Evolutionary conservation across 2,329 filamentous ascomycete genomes (phyloP), one percentile per base, ranked within the genome.

Genomic region (Thelonectria discophora): DNA sequence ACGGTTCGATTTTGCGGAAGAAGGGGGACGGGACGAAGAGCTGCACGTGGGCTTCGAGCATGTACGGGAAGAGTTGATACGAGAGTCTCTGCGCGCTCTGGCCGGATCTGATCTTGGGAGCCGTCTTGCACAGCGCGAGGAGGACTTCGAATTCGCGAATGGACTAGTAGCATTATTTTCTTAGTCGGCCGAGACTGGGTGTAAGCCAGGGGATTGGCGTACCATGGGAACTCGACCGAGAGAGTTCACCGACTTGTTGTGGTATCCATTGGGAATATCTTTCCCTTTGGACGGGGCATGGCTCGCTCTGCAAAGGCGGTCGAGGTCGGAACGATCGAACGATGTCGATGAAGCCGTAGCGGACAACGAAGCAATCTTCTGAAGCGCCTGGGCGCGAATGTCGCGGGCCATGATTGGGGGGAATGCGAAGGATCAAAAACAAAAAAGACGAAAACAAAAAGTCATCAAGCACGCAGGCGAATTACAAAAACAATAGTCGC

Each of bases 71-170:
- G 42, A 99, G 81, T 69, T 97, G 93, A 34, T 84, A 82, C n/a
- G 89, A 86, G 40, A 99, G 86, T 70, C 88, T 90, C 71, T 91
- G 87, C 27, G 93, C 94, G 73, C 91, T 90, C 63, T 92, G 87
- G 43, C 81, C 77, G 47, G 87, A 88, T 54, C 88, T 84, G 24
- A 98, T 84, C 21, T 88, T 85, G 4, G 93, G 90, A 3, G 94
- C 92, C 55, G 94, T 92, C 79, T 94, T 94, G 82, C 94, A 98
- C 24, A 99, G 84, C 45, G 95, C 93, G 24, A 98, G 80, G 24
- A 99, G 84, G 55, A 97, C 91, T 76, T 99, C 94, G 69, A 97
- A 90, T 81, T 99, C 96, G 72, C 92, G 89, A 55, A 94, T 88
- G 55, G 89, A 92, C 93, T 96, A 74, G 20, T 54, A 60, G 9